These are phyloP conservation scores for Eucalyptus fibrosa DNA, from an alignment of 345 rosid genomes.

Conservation along the genomic window DNA sequence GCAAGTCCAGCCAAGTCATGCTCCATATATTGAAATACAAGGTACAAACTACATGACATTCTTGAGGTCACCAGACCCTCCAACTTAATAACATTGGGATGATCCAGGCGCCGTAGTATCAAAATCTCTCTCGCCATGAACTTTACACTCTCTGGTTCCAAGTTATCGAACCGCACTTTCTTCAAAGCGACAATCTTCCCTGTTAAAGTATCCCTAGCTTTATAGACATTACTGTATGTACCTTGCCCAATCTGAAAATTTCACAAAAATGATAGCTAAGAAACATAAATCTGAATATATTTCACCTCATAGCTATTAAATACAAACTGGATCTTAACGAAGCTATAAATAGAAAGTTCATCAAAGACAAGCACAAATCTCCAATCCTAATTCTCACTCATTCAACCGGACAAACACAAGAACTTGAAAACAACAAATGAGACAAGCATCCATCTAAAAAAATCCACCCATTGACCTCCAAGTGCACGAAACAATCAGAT, in stretches of 20 bases:
- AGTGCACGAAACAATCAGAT: not conserved
- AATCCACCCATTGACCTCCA: not conserved
- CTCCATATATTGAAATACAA: constrained; percentile 69
- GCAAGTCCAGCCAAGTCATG: constrained; percentile 85
- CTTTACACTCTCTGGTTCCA: constrained; percentile 83
- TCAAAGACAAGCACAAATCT: not conserved
- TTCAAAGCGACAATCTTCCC: constrained; percentile 72
- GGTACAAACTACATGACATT: constrained; percentile 79
- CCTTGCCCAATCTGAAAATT: constrained; percentile 62
- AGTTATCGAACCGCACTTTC: constrained; percentile 72
- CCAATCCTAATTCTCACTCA: not conserved
- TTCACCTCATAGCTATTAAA: not conserved
- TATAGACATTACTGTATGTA: constrained; percentile 87
- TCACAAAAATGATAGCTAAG: not conserved
- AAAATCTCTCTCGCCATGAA: constrained; percentile 83
- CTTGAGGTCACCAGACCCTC: constrained; percentile 76
- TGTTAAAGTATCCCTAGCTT: constrained; percentile 68
- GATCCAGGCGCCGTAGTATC: constrained; percentile 61
- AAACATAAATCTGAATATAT: not conserved
- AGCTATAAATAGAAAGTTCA: not conserved
- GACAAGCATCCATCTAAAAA: not conserved
- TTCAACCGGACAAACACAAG: not conserved
- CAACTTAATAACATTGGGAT: constrained; percentile 61
- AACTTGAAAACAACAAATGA: not conserved
- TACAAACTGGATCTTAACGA: not conserved